phyloP scores from a whole-genome alignment of 257 asterid species.

The Sherardia arvensis region DNA sequence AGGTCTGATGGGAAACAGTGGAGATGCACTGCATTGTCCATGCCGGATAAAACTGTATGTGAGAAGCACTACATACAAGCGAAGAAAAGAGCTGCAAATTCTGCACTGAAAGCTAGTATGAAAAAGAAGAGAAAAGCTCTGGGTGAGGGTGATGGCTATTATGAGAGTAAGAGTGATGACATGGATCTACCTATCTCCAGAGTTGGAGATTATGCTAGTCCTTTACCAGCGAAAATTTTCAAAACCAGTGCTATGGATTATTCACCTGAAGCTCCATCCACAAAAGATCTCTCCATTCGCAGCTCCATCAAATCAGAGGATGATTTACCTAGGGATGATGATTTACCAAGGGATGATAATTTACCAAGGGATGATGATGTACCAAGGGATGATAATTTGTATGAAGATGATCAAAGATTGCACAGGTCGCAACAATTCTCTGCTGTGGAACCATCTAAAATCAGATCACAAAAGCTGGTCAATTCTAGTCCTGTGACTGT shows the following conservation, averaged over 20 bases:
- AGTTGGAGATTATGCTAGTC: conserved; percentile 57
- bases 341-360: conserved; percentile 15
- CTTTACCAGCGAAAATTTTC: conserved; percentile 56
- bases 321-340: conserved; percentile 53
- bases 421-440: conserved; percentile 59
- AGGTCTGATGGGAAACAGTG: conserved; percentile 99
- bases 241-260: conserved; percentile 40
- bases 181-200: conserved; percentile 76
- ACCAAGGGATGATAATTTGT: conserved; percentile 49
- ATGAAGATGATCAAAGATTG: conserved; percentile 59
- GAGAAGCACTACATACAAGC: conserved; percentile 99
- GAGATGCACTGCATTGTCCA: conserved; percentile 99
- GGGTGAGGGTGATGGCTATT: conserved; percentile 62
- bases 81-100: conserved; percentile 98
- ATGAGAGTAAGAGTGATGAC: conserved; percentile 94
- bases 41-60: conserved; percentile 99
- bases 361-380: conserved; percentile 36
- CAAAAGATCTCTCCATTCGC: conserved; percentile 46
- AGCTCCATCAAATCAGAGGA: conserved; percentile 60
- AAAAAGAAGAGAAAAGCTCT: conserved; percentile 66
- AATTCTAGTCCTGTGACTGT: conserved; percentile 59
- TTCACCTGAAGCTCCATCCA: conserved; percentile 69
- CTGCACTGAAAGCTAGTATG: conserved; percentile 91
- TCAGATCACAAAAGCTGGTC: conserved; percentile 51
- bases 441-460: conserved; percentile 63